These are phyloP conservation scores for Meira miltonrushii DNA, from an alignment of 1,284 basidiomycete genomes.

Conservation along the genomic window DNA sequence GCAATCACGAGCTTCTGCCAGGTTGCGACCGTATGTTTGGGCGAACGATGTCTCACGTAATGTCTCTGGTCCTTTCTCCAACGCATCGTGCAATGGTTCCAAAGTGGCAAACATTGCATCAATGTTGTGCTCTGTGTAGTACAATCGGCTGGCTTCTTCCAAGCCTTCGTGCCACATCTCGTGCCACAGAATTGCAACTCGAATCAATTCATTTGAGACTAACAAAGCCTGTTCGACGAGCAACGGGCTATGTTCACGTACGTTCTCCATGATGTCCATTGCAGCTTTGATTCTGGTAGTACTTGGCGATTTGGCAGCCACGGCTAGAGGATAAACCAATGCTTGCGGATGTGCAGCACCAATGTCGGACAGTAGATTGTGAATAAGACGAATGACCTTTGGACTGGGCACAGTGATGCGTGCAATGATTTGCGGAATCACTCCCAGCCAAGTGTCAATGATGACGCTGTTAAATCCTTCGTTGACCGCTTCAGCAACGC, in stretches of 20 bases:
- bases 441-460: conserved; percentile 97
- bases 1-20: conserved; percentile 89
- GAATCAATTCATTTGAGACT: conserved; percentile 90
- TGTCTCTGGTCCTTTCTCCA: conserved; percentile 94
- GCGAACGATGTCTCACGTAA: conserved; percentile 90
- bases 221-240: conserved; percentile 89
- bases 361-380: conserved; percentile 81
- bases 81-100: conserved; percentile 86
- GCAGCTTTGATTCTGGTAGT: conserved; percentile 76
- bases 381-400: conserved; percentile 84
- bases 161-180: conserved; percentile 98
- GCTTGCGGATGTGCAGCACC: conserved; percentile 97
- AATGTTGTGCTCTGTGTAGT: conserved; percentile 98
- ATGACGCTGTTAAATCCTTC: conserved; percentile 83
- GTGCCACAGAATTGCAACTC: conserved; percentile 97
- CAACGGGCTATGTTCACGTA: conserved; percentile 81
- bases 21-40: conserved; percentile 88
- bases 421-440: conserved; percentile 98
- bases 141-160: conserved; percentile 93
- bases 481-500: conserved; percentile 84
- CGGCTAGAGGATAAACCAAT: conserved; percentile 93
- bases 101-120: conserved; percentile 94
- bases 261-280: conserved; percentile 80
- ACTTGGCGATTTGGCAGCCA: conserved; percentile 94
- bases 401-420: conserved; percentile 89